Evolutionary conservation across 2,329 filamentous ascomycete genomes (phyloP), one percentile per base, ranked within the genome.

Genomic region (Calonectria hawksworthii): DNA sequence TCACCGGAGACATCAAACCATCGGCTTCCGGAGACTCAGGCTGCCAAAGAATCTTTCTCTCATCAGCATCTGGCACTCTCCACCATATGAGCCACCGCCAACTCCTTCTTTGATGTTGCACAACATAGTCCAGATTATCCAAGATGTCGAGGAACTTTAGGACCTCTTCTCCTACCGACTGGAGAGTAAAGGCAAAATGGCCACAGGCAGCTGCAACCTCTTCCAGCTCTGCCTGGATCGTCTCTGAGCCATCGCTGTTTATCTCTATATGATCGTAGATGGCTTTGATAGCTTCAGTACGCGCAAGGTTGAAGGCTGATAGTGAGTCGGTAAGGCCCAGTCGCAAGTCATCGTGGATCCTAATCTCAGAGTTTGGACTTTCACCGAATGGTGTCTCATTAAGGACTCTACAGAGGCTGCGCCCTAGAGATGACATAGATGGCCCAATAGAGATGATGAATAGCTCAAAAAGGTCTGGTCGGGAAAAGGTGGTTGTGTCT

Each of bases 171-270:
- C 95, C 96, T 80, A 99, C 96, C 74, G 97, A 94, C 73, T 97
- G 92, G 9, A 99, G 87, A 50, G 94, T 97, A 82, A 97, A 98
- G 80, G 94, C 96, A 82, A 99, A 99, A 84, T 99, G 96, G 0
- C 97, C 96, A 81, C 97, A 99, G 44, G 96, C 98, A 13, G 97
- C 96, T 26, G 96, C 96, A 3, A 99, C 96, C 84, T 99, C 97
- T 83, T 99, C 97, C 94, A 11, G 95, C 95, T 83, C 97, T 92
- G 23, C 96, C 88, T 76, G 93, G 92, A 68, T 94, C 87, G 92
- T 61, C 91, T 90, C 11, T 90, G 88, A 72, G 89, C 91, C 26
- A 90, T 75, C 73, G 0, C 69, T 69, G 69, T 75, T 91, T 21
- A 95, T 88, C 78, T 96, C 93, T 70, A 96, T 95, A 56, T 91